Evolutionary conservation across 2,329 filamentous ascomycete species (phyloP), one percentile per base, ranked within the genome.

Genomic region (Colletotrichum coccodes): DNA sequence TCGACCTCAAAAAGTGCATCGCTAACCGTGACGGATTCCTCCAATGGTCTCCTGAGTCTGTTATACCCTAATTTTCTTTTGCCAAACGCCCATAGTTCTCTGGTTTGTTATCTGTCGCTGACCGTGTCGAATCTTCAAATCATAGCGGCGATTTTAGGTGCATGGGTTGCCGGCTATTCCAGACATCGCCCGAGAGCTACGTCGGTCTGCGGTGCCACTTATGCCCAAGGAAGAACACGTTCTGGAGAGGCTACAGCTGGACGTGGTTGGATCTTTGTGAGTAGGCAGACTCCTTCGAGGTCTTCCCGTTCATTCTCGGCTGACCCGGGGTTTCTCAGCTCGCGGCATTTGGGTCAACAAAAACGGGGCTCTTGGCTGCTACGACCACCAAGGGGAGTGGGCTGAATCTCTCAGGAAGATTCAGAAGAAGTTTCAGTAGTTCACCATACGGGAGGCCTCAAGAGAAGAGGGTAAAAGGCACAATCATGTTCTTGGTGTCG

Each of bases 1-100:
- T 60, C 16, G 23, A 60, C 46, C 44, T 60, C 32, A 60, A 60
- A 18, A 60, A 50, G 23, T 60, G 57, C 18, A 40, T 60, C 34
- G 44, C 46, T 21, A 60, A 60, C 16, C 12, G 12, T 11, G 34
- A 50, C 14, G 57, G 57, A 8, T 4, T 28, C 11, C 44, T 60
- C 7, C 6, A 16, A 1, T 60, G 44, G 57, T 16, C 30, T 12
- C n/a, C 28, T n/a, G 16, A 18, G 56, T 59, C 26, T 16, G 42
- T 53, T 36, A 50, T 12, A 9, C 1, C 1, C 9, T 12, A 12
- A 8, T 3, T 8, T 4, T 40, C 1, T 6, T 26, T 40, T n/a
- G n/a, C n/a, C n/a, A n/a, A n/a, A n/a, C n/a, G n/a, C n/a, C n/a
- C n/a, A n/a, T n/a, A n/a, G 6, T 4, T 8, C 14, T 6, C 3